Evolutionary conservation across 2,329 filamentous ascomycete species (phyloP).

Genomic region (Venturia aucupariae): DNA sequence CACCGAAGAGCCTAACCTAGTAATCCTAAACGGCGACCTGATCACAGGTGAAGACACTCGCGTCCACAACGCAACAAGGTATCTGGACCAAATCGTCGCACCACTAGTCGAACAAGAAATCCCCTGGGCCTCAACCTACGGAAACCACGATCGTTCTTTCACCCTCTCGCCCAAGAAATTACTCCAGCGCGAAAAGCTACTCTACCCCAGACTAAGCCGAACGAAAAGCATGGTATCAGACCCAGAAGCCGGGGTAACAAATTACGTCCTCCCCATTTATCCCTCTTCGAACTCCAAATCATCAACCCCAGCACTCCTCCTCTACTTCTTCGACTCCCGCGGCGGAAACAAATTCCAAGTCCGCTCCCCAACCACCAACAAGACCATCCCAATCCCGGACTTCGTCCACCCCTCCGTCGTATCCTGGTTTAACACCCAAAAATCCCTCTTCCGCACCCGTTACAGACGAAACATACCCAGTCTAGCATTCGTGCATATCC

Average conservation of each 20-base stretch:
- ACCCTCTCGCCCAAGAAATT: constrained; percentile 44
- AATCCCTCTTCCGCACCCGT: constrained; percentile 21
- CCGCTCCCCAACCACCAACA: constrained; percentile 20
- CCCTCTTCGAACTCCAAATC: constrained; percentile 41
- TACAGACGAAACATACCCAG: constrained; percentile 36
- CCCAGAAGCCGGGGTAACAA: constrained; percentile 37
- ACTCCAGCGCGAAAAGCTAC: constrained; percentile 32
- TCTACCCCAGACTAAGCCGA: constrained; percentile 22
- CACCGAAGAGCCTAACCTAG: constrained; percentile 48
- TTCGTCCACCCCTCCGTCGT: constrained; percentile 39
- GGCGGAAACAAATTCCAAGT: constrained; percentile 47
- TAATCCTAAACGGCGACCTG: constrained; percentile 63
- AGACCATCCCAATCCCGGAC: constrained; percentile 26
- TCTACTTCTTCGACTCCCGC: constrained; percentile 66
- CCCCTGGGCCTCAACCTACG: constrained; percentile 59
- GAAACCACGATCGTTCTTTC: constrained; percentile 58
- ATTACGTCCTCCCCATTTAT: constrained; percentile 47
- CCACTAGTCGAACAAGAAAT: constrained; percentile 48
- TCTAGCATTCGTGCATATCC: constrained; percentile 49
- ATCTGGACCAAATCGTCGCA: constrained; percentile 50
- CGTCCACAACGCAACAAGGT: constrained; percentile 45
- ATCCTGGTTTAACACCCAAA: constrained; percentile 36
- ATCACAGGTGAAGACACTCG: constrained; percentile 58
- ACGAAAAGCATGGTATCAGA: constrained; percentile 37
- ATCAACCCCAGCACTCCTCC: constrained; percentile 38